Evolutionary conservation across 345 rosid genomes (phyloP).

Genomic region (Leavenworthia alabamica): DNA sequence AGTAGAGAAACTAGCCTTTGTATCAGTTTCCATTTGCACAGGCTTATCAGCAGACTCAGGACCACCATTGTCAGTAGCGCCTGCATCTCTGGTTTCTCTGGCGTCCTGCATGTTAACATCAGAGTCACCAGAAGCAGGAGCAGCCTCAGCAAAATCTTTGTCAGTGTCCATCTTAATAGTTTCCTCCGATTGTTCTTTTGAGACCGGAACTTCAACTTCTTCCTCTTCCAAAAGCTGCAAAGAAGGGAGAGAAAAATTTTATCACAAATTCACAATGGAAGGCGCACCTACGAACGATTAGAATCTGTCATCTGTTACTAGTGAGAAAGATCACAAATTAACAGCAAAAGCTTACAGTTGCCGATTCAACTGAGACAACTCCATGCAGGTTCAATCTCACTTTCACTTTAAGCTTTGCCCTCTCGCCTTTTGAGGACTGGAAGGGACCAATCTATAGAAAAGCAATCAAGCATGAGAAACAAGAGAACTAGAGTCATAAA

Average conservation of each 20-base stretch:
- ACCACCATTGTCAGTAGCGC: slow-evolving; percentile 61
- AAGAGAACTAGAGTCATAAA: slow-evolving; percentile 6
- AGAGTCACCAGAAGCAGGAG: slow-evolving; percentile 48
- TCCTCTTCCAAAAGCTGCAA: slow-evolving; percentile 91
- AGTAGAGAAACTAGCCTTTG: slow-evolving; percentile 44
- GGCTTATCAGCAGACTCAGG: slow-evolving; percentile 67
- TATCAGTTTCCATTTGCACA: slow-evolving; percentile 76
- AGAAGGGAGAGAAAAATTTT: background rate
- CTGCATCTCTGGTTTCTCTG: slow-evolving; percentile 48
- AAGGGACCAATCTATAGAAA: slow-evolving; percentile 81
- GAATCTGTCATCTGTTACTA: background rate
- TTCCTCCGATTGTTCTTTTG: slow-evolving; percentile 53
- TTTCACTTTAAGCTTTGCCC: slow-evolving; percentile 83
- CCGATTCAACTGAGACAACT: slow-evolving; percentile 72
- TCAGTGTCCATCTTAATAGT: slow-evolving; percentile 70
- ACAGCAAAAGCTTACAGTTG: slow-evolving; percentile 48
- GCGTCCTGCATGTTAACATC: slow-evolving; percentile 85
- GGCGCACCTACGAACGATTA: background rate
- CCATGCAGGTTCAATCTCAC: slow-evolving; percentile 85
- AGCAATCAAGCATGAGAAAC: slow-evolving; percentile 16
- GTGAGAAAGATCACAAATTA: background rate
- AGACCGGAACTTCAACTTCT: slow-evolving; percentile 75
- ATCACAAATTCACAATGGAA: background rate
- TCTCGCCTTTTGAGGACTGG: slow-evolving; percentile 60
- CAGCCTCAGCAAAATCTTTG: slow-evolving; percentile 38